These are phyloP conservation scores for Phaeosphaeriaceae sp. DNA, from an alignment of 2,329 filamentous ascomycete species.

Conservation along the genomic window DNA sequence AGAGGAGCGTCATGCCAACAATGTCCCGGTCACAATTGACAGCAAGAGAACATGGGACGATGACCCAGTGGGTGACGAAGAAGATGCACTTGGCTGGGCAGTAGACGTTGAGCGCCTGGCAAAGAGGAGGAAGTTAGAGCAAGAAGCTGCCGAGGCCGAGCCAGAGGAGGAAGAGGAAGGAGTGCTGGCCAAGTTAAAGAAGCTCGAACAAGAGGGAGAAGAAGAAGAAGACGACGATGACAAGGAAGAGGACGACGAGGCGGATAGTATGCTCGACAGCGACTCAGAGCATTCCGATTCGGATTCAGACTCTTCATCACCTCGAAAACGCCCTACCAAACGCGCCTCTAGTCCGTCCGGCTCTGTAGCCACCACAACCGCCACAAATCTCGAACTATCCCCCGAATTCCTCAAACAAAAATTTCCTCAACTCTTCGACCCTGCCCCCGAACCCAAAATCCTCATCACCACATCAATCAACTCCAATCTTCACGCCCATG, in stretches of 20 bases:
- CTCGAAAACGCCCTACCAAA: slow-evolving; percentile 49
- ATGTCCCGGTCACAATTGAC: slow-evolving; percentile 66
- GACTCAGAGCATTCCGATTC: slow-evolving; percentile 56
- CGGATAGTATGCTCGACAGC: slow-evolving; percentile 76
- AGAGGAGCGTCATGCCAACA: slow-evolving; percentile 74
- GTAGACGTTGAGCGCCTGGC: slow-evolving; percentile 54
- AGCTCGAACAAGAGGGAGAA: slow-evolving; percentile 29
- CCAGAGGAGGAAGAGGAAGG: slow-evolving; percentile 40
- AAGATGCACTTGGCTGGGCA: slow-evolving; percentile 52
- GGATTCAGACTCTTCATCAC: slow-evolving; percentile 55
- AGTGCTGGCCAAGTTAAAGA: slow-evolving; percentile 40
- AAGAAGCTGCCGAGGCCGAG: slow-evolving; percentile 40
- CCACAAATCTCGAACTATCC: slow-evolving; percentile 65
- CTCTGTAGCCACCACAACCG: slow-evolving; percentile 54
- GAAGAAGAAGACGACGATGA: slow-evolving; percentile 21
- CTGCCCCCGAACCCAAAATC: slow-evolving; percentile 74
- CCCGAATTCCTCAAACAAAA: slow-evolving; percentile 66
- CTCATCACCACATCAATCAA: slow-evolving; percentile 91
- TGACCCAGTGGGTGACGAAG: slow-evolving; percentile 54
- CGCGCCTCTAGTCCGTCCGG: slow-evolving; percentile 60
- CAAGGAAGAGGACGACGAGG: slow-evolving; percentile 27
- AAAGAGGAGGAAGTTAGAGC: slow-evolving; percentile 53
- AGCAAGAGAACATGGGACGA: slow-evolving; percentile 80
- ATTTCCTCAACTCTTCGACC: slow-evolving; percentile 65
- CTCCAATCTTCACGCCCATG: slow-evolving; percentile 84